Evolutionary conservation across 768 basidiomycete species (phyloP).

Genomic region (Exsudoporus frostii): DNA sequence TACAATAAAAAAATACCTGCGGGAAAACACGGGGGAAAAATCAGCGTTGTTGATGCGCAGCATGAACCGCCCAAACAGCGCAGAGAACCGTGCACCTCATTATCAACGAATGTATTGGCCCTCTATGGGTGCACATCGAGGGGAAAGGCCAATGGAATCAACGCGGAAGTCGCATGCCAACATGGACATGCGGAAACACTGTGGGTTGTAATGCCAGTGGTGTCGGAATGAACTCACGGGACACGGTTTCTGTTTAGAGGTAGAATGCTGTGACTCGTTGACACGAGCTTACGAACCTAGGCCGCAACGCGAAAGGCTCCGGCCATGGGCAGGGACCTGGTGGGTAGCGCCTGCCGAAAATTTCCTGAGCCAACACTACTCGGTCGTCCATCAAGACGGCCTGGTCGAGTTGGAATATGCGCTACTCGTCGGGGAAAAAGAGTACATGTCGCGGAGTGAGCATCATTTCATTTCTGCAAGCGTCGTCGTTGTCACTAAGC

Average conservation of each 20-base stretch:
- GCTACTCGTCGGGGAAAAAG: not conserved
- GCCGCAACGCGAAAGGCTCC: not conserved
- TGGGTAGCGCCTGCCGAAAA: not conserved
- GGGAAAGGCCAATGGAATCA: constrained; percentile 3
- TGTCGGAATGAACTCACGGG: constrained; percentile 12
- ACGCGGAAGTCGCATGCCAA: constrained; percentile 19
- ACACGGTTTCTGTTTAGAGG: constrained; percentile 13
- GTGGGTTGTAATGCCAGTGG: constrained; percentile 16
- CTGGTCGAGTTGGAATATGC: not conserved
- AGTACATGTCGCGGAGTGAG: not conserved
- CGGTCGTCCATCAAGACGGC: not conserved
- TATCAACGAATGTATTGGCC: not conserved
- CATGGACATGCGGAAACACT: constrained; percentile 19
- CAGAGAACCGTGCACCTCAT: not conserved
- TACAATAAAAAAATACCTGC: constrained; percentile 5
- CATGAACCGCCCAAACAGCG: not conserved
- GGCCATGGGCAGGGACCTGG: not conserved
- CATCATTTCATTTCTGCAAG: constrained; percentile 12
- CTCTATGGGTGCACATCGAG: not conserved
- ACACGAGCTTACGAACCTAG: constrained; percentile 19
- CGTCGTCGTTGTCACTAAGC: not conserved
- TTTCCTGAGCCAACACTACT: not conserved
- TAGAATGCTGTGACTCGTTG: constrained; percentile 17
- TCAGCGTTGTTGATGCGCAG: not conserved
- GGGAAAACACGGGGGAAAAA: constrained; percentile 6